phyloP scores from a whole-genome alignment of 768 basidiomycete species.

The Sarcodon sp. region DNA sequence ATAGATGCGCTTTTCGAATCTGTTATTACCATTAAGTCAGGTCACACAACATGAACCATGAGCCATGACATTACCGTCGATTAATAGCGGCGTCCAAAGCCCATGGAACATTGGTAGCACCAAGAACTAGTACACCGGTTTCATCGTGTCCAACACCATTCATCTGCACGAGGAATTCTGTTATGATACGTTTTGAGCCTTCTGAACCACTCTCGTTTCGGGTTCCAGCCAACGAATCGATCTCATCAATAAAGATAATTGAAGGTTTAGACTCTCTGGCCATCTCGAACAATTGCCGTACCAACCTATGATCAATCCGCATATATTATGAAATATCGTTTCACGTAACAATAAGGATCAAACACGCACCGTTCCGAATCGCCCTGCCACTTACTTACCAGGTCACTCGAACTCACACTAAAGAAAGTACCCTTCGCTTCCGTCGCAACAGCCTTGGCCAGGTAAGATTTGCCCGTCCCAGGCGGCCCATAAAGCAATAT shows the following conservation, averaged over 20 bases:
- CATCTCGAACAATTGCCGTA: constrained; percentile 93
- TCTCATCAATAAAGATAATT: constrained; percentile 98
- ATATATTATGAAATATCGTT: neutral
- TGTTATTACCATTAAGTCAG: constrained; percentile 12
- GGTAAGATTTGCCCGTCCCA: constrained; percentile 92
- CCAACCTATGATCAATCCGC: constrained; percentile 44
- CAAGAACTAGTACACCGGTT: constrained; percentile 89
- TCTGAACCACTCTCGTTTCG: constrained; percentile 97
- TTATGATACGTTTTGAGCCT: constrained; percentile 94
- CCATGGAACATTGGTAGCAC: constrained; percentile 99
- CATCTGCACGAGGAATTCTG: constrained; percentile 97
- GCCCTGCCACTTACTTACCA: constrained; percentile 99
- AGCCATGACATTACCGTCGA: constrained; percentile 52
- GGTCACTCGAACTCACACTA: constrained; percentile 86
- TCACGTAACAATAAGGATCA: neutral
- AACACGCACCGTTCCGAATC: constrained; percentile 81
- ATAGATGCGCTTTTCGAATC: constrained; percentile 96
- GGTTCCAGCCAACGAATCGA: constrained; percentile 91
- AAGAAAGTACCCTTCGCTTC: constrained; percentile 99
- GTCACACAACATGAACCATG: neutral
- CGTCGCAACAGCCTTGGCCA: constrained; percentile 97
- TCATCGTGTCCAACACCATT: constrained; percentile 98
- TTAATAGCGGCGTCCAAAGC: constrained; percentile 96
- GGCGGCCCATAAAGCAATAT: constrained; percentile 96
- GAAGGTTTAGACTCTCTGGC: constrained; percentile 93